Conservation (phyloP, 306 rosid species). For the Cucurbita argyrosperma region DNA sequence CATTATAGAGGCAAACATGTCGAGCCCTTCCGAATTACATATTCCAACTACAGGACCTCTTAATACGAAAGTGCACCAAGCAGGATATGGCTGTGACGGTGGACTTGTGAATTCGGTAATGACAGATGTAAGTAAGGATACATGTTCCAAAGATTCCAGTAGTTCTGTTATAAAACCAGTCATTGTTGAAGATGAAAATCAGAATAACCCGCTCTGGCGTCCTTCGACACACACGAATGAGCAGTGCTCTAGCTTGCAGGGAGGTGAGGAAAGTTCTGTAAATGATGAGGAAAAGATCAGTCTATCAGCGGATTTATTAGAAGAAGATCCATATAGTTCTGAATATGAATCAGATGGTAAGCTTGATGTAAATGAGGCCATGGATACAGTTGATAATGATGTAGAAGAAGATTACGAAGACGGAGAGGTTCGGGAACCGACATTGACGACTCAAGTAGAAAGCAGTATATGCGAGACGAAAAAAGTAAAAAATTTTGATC, state of each 20-base stretch:
- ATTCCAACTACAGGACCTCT: slow-evolving; percentile 3
- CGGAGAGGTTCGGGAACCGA: slow-evolving; percentile 65
- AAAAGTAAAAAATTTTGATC: slow-evolving; percentile 25
- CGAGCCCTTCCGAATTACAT: slow-evolving; percentile 9
- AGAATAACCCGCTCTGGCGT: slow-evolving; percentile 13
- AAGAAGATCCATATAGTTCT: slow-evolving; percentile 44
- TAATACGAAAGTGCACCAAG: slow-evolving; percentile 16
- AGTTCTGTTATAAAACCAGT: slow-evolving; percentile 11
- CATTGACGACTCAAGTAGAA: slow-evolving; percentile 20
- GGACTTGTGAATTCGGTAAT: slow-evolving; percentile 18
- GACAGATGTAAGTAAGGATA: slow-evolving; percentile 12
- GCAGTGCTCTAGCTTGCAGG: slow-evolving; percentile 19
- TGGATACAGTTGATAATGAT: slow-evolving; percentile 25
- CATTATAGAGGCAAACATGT: slow-evolving; percentile 11
- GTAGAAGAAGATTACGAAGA: slow-evolving; percentile 70
- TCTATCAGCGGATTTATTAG: slow-evolving; percentile 46
- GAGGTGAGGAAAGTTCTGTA: slow-evolving; percentile 32
- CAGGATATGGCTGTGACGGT: slow-evolving; percentile 16
- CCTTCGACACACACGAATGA: slow-evolving; percentile 30
- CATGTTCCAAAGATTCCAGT: slow-evolving; percentile 15
- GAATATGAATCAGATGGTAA: slow-evolving; percentile 75
- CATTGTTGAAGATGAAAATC: slow-evolving; percentile 15
- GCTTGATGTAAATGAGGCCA: slow-evolving; percentile 36
- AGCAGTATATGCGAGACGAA: slow-evolving; percentile 34
- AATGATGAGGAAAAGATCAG: slow-evolving; percentile 77